Base-by-base conservation (phyloP, 139 green algal genomes). In the Picochlorum sp. region DNA sequence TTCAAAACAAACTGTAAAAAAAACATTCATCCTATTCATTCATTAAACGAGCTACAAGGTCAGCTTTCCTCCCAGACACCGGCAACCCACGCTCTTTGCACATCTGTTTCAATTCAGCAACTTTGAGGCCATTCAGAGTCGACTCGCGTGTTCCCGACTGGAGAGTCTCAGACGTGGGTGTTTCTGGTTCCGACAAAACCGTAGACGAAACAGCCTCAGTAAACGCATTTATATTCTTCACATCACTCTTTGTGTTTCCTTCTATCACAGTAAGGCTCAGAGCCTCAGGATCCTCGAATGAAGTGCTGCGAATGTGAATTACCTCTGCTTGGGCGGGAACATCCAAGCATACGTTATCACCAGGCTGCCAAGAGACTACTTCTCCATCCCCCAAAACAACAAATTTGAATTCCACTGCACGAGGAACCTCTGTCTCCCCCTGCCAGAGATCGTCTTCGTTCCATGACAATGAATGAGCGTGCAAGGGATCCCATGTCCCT, bases 371-470 rank as follows among this genome's bases (percentile, higher is more conserved):
- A 30, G 24, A 47, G 23, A 82, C 37, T 10, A 61, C 51, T 11
- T 56, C 59, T 13, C 65, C 66, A 15, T 6, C 18, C 10, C 41
- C 61, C 4, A 16, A 47, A 1, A 74, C 52, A 6, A 82, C 38
- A n/a, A 80, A 82, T 38, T 82, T 82, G 50, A 79, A 82, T 59
- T 82, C 74, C 14, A 75, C 6, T 9, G 47, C 14, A 8, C 41
- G 30, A 30, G 73, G 56, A 11, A 83, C 56, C 49, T 79, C 64
- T 34, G 64, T 41, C 5, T 76, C 69, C 15, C 65, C 79, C 11
- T 49, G 46, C 80, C 80, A 86, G 13, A 79, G 49, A 58, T 81
- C 72, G 15, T 73, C 77, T 13, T 82, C 76, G 10, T 32, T 74
- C 80, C 80, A 86, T n/a, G 66, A 24, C 62, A 86, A 72, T 37